Evolutionary conservation across 2,329 filamentous ascomycete genomes (phyloP).

Genomic region (Phialophora expanda): DNA sequence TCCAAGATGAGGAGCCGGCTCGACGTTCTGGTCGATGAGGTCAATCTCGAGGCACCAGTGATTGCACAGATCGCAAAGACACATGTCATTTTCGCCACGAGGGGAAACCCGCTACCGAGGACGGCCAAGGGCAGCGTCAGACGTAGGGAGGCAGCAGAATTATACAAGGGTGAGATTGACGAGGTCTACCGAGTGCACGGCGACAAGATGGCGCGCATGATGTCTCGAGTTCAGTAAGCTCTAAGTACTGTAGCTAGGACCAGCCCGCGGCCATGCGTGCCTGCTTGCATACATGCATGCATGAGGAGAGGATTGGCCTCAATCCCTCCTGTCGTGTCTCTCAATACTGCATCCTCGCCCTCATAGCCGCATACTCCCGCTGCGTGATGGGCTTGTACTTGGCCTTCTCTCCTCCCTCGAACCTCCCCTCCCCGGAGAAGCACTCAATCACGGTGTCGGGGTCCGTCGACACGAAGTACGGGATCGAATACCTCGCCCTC

Average conservation of each 20-base stretch:
- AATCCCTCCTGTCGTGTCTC: not conserved
- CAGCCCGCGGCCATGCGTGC: no score
- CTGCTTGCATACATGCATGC: not conserved
- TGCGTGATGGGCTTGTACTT: constrained; percentile 59
- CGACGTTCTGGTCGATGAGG: constrained; percentile 8
- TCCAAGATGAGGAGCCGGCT: not conserved
- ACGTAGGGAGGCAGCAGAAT: constrained; percentile 5
- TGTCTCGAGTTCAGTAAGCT: constrained; percentile 15
- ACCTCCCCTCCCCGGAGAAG: constrained; percentile 44
- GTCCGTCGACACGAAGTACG: constrained; percentile 63
- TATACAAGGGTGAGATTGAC: constrained; percentile 11
- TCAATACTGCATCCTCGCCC: constrained; percentile 44
- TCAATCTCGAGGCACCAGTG: constrained; percentile 12
- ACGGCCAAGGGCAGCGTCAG: constrained; percentile 9
- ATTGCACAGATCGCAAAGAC: constrained; percentile 12
- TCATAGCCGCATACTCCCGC: constrained; percentile 47
- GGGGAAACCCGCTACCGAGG: constrained; percentile 6
- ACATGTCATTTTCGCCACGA: constrained; percentile 3
- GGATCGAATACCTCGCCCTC: constrained; percentile 62
- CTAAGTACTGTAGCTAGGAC: no score
- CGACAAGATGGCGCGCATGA: constrained; percentile 13
- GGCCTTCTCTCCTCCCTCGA: constrained; percentile 49
- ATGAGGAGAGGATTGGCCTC: not conserved
- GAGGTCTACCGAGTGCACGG: constrained; percentile 9
- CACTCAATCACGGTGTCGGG: constrained; percentile 59